These are phyloP conservation scores for Solanum rostratum DNA, from an alignment of 257 asterid genomes.

Conservation along the genomic window DNA sequence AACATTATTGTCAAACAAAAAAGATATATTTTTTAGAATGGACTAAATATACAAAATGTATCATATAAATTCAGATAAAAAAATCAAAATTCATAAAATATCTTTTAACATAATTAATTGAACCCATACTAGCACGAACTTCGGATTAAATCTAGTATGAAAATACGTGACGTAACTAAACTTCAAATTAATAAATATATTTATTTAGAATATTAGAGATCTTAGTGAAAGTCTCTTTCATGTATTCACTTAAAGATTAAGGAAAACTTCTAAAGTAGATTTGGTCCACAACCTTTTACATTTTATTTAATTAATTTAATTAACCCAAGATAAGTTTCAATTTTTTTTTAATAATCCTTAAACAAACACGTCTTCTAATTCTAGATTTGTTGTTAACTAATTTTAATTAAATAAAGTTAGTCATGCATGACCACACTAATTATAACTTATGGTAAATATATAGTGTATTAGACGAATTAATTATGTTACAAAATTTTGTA, in stretches of 20 bases:
- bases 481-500: neutral
- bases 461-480: neutral
- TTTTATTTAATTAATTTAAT: neutral
- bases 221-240: neutral
- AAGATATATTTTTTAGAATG: neutral
- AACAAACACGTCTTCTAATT: neutral
- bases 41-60: neutral
- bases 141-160: too few relatives aligned
- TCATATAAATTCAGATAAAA: too few relatives aligned
- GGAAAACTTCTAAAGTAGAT: constrained; percentile 3
- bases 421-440: neutral
- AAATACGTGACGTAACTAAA: neutral
- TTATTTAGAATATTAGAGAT: neutral
- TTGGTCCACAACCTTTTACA: neutral
- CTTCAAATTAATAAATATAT: neutral
- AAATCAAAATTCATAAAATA: too few relatives aligned
- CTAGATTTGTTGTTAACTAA: neutral
- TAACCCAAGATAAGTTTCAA: neutral
- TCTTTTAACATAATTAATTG: too few relatives aligned
- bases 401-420: neutral
- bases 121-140: too few relatives aligned
- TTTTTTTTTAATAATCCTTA: neutral
- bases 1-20: too few relatives aligned
- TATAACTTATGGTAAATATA: neutral
- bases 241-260: neutral